Base-by-base conservation (phyloP, 345 rosid genomes). In the Populus nigra region DNA sequence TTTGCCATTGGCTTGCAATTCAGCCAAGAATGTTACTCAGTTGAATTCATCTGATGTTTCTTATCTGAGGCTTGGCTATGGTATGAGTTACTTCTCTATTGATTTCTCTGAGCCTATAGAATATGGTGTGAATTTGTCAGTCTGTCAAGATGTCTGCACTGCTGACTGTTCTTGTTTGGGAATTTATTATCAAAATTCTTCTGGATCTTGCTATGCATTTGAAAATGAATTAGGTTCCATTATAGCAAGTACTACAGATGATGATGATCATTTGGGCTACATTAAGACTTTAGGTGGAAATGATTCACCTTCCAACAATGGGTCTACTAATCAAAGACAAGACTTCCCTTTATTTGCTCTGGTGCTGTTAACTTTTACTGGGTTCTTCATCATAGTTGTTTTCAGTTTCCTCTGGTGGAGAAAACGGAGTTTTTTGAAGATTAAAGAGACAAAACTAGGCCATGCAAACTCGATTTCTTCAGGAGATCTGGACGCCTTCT, bases 161-260 rank as follows among this genome's bases (percentile, higher is more conserved):
- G 75, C 70, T 53, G 85, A 87, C 71, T 94, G 97, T 83, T 90
- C 91, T 53, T 94, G 98, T 81, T 68, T 91, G 47, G 97, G 94
- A 41, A 71, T 91, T 73, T 92, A 92, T 76, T 86, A 81, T 38
- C 80, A 84, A 65, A 90, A 86, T 80, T 88, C 93, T 17, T 88
- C 94, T 20, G 87, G 91, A 77, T 89, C 91, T 75, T 94, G 98
- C 78, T 87, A 90, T 79, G 31, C 78, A 38, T 83, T 91, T 29
- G 84, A 84, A 36, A 85, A 86, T 57, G 75, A 80, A 55, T 85
- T 94, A 69, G 98, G 98, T 75, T 91, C 98, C 57, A 39, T 94
- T 49, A 87, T 85, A 41, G 74, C 82, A 22, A 87, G 81, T 18
- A 76, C 73, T 71, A 41, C 73, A 35, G 75, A 78, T 55, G 81